Conservation (phyloP, 2,329 filamentous ascomycete genomes). For the Neopestalotiopsis sp. region DNA sequence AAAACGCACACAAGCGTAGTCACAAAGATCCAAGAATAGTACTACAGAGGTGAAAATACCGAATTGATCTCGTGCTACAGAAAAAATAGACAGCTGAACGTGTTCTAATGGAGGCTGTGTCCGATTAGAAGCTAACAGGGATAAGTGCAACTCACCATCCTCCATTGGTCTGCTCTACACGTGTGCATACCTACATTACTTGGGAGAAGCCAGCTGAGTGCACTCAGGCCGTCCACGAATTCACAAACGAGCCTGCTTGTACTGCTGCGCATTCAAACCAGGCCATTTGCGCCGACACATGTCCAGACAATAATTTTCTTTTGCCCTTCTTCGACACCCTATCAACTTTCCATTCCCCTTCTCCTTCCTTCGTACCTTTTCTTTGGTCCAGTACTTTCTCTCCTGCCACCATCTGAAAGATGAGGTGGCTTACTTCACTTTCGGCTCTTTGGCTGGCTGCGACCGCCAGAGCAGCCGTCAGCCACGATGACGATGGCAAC, state of each 20-base stretch:
- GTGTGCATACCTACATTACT: background rate
- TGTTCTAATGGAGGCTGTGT: background rate
- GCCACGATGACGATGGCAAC: constrained; percentile 52
- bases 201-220: constrained; percentile 2
- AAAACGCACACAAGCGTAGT: background rate
- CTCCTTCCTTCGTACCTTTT: constrained; percentile 2
- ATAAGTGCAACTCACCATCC: constrained; percentile 11
- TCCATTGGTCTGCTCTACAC: background rate
- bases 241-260: background rate
- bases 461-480: constrained; percentile 41
- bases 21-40: background rate
- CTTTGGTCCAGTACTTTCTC: constrained; percentile 17
- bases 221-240: constrained; percentile 12
- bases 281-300: constrained; percentile 17
- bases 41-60: background rate
- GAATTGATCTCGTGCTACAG: background rate
- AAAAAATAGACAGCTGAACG: background rate
- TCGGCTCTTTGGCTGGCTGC: constrained; percentile 41
- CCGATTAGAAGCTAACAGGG: constrained; percentile 2
- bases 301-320: constrained; percentile 10
- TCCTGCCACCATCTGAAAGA: constrained; percentile 23
- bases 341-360: constrained; percentile 17
- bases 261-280: background rate
- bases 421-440: constrained; percentile 38
- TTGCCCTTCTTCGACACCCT: constrained; percentile 9